Conservation (phyloP, 176 grass and related monocot species). For the Paspalum notatum region DNA sequence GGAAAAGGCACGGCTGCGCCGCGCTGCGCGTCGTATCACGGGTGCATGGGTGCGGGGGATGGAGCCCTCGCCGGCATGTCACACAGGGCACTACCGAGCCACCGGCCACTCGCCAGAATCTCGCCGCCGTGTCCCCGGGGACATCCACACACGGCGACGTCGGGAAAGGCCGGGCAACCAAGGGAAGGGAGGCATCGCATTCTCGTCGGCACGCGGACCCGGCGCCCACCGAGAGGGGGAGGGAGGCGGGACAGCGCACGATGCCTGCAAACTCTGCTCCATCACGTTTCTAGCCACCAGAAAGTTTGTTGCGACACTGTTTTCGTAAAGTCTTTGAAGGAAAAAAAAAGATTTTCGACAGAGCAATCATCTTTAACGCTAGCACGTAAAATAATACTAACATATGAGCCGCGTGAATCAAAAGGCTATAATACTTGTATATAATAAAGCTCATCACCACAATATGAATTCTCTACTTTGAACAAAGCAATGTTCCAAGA, state of each 20-base stretch:
- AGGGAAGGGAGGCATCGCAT: conserved; percentile 45
- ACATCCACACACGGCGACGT: conserved; percentile 41
- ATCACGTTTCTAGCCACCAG: background rate
- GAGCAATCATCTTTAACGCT: no score
- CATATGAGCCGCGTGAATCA: background rate
- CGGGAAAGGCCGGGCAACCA: background rate
- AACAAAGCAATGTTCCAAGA: background rate
- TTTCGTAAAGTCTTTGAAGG: background rate
- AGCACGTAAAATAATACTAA: background rate
- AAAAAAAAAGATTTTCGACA: no score
- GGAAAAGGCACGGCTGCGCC: conserved; percentile 1
- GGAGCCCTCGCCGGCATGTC: background rate
- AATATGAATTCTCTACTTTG: background rate
- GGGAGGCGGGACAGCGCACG: background rate
- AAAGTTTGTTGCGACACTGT: background rate
- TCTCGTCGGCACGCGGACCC: background rate
- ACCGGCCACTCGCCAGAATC: conserved; percentile 39
- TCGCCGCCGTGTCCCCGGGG: conserved; percentile 15
- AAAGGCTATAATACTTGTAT: background rate
- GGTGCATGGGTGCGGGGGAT: background rate
- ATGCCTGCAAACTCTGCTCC: background rate
- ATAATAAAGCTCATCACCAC: no score
- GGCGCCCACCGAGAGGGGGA: background rate
- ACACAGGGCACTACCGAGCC: background rate
- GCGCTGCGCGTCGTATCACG: background rate